Percentiles rank a stretch among this genome's conserved stretches.
These are phyloP conservation scores for Globisporangium megalacanthum DNA, from an alignment of 352 stramenopile genomes.

Conservation along the genomic window DNA sequence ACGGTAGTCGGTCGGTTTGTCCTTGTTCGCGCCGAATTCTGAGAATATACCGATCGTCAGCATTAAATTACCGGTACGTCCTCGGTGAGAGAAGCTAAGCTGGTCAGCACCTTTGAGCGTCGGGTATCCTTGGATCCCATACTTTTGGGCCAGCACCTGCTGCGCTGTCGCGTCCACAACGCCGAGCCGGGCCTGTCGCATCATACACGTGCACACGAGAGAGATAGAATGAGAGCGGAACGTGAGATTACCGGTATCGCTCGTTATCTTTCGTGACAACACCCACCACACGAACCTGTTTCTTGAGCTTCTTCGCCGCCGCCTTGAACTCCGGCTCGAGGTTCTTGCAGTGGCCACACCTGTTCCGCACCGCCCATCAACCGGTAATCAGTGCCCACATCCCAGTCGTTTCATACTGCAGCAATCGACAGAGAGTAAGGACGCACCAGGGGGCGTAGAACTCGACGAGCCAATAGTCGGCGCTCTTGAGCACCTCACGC, in stretches of 20 bases:
- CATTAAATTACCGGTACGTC: neutral
- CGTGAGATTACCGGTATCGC: too few relatives aligned
- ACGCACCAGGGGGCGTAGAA: slow-evolving; percentile 90
- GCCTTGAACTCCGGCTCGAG: slow-evolving; percentile 87
- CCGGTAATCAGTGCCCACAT: too few relatives aligned
- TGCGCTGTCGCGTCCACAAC: slow-evolving; percentile 63
- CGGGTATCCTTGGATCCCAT: slow-evolving; percentile 70
- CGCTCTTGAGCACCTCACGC: slow-evolving; percentile 71
- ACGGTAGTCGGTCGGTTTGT: slow-evolving; percentile 66
- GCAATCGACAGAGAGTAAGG: neutral
- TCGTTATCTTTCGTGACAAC: too few relatives aligned
- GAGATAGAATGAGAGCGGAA: too few relatives aligned
- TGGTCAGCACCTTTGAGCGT: slow-evolving; percentile 58
- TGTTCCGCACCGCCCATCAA: slow-evolving; percentile 8
- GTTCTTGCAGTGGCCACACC: slow-evolving; percentile 90
- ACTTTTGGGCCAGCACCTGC: slow-evolving; percentile 62
- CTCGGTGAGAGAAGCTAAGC: neutral
- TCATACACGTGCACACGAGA: neutral
- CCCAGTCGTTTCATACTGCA: too few relatives aligned
- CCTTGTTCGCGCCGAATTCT: slow-evolving; percentile 82
- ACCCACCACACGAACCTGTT: slow-evolving; percentile 30
- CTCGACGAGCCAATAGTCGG: slow-evolving; percentile 89
- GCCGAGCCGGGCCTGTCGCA: slow-evolving; percentile 52
- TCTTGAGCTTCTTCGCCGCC: slow-evolving; percentile 83
- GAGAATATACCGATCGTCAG: neutral